Conservation (phyloP, 192 early-diverging fungal species). For the Coemansia brasiliensis region DNA sequence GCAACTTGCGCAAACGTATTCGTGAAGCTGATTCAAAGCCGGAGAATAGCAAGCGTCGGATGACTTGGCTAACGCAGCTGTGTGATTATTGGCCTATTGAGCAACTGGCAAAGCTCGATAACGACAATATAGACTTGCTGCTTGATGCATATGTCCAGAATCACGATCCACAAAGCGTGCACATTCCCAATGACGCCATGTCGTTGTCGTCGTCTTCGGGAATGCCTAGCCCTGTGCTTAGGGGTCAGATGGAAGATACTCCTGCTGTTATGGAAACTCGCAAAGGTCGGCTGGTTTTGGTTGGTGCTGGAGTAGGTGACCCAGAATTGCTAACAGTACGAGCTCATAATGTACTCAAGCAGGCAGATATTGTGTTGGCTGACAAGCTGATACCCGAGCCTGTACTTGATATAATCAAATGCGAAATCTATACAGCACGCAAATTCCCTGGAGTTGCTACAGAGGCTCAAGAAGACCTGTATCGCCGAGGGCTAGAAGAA, state of each 20-base stretch:
- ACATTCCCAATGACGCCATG: slow-evolving; percentile 9
- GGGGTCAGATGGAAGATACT: not conserved
- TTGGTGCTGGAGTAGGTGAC: slow-evolving; percentile 85
- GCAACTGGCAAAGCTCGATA: slow-evolving; percentile 67
- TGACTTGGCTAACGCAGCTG: slow-evolving; percentile 80
- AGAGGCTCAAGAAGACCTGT: slow-evolving; percentile 73
- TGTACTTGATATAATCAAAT: slow-evolving; percentile 52
- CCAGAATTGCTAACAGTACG: slow-evolving; percentile 76
- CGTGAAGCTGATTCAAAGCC: slow-evolving; percentile 63
- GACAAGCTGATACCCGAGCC: slow-evolving; percentile 74
- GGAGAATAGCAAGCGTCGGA: slow-evolving; percentile 66
- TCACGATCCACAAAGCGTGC: slow-evolving; percentile 28
- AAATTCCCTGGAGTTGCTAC: slow-evolving; percentile 72
- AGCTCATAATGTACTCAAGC: slow-evolving; percentile 60
- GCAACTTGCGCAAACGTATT: slow-evolving; percentile 61
- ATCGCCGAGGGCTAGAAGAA: slow-evolving; percentile 72
- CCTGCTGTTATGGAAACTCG: not conserved
- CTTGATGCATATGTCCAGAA: slow-evolving; percentile 63
- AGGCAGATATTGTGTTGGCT: slow-evolving; percentile 82
- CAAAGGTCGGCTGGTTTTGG: slow-evolving; percentile 62
- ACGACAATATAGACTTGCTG: slow-evolving; percentile 60
- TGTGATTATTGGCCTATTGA: slow-evolving; percentile 85
- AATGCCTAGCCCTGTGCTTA: slow-evolving; percentile 32
- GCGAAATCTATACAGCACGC: slow-evolving; percentile 65
- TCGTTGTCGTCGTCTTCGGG: slow-evolving; percentile 19